phyloP scores from a whole-genome alignment of 768 basidiomycete genomes.

The Boletales sp. region DNA sequence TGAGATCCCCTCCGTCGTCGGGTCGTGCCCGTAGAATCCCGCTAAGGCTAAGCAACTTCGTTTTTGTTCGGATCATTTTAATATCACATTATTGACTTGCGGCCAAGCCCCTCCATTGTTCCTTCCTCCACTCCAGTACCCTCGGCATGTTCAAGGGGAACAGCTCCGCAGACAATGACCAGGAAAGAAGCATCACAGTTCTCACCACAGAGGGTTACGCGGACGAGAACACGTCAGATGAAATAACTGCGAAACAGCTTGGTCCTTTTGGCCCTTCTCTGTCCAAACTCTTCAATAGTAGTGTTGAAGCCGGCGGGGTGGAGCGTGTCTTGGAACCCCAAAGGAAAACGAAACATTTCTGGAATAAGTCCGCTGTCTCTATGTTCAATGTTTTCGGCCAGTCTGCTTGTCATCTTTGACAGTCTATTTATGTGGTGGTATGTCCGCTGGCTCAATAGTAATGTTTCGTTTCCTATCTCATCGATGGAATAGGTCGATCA shows the following conservation, averaged over 20 bases:
- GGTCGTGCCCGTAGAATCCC: too few relatives aligned
- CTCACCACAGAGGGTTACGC: not conserved
- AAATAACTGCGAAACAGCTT: constrained; percentile 27
- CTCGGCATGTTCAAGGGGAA: constrained; percentile 4
- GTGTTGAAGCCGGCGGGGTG: constrained; percentile 53
- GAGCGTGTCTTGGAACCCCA: constrained; percentile 52
- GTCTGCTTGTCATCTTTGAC: not conserved
- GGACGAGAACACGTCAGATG: constrained; percentile 26
- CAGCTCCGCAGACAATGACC: constrained; percentile 7
- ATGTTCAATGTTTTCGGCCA: not conserved
- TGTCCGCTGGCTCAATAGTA: not conserved
- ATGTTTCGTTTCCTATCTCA: not conserved
- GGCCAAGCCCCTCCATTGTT: too few relatives aligned
- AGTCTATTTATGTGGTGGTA: constrained; percentile 47
- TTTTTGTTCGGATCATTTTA: too few relatives aligned
- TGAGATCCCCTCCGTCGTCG: too few relatives aligned
- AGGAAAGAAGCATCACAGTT: constrained; percentile 13
- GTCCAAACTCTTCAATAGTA: constrained; percentile 41
- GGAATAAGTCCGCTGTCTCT: constrained; percentile 37
- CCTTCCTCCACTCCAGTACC: too few relatives aligned
- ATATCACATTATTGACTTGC: too few relatives aligned
- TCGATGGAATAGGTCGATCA: constrained; percentile 38
- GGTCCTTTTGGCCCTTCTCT: constrained; percentile 30
- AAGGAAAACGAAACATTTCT: constrained; percentile 39
- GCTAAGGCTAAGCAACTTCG: too few relatives aligned